A percentile compares a stretch with the other conserved stretches of the same genome.
phyloP scores from a whole-genome alignment of 2,329 filamentous ascomycete species.

The Colletotrichum zoysiae region DNA sequence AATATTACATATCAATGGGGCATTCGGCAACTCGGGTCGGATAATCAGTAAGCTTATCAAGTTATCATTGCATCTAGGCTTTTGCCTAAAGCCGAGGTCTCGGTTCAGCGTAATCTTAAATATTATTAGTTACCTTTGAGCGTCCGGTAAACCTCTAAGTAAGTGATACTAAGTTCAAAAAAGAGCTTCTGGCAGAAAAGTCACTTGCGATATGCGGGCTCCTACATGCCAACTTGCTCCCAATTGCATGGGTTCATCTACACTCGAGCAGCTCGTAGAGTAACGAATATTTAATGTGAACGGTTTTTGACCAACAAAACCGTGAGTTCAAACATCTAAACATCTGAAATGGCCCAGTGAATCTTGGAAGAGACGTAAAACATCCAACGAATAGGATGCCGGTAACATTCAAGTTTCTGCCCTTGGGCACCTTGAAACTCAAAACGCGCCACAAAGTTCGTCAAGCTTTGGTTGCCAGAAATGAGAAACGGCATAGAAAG shows the following conservation, averaged over 20 bases:
- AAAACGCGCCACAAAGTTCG: too few species aligned
- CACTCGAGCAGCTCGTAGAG: background rate
- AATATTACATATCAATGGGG: too few species aligned
- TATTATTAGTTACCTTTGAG: background rate
- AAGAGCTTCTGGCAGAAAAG: background rate
- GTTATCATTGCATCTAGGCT: background rate
- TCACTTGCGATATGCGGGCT: background rate
- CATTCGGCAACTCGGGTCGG: background rate
- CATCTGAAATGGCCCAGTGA: background rate
- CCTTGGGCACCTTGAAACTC: too few species aligned
- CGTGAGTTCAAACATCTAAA: background rate
- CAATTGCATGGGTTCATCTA: background rate
- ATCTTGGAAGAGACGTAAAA: too few species aligned
- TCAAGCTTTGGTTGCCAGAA: too few species aligned
- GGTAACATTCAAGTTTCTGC: too few species aligned
- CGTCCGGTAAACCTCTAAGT: too few species aligned
- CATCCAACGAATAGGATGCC: too few species aligned
- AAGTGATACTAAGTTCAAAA: background rate
- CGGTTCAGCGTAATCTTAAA: background rate
- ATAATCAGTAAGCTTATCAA: background rate
- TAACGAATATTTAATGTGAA: background rate
- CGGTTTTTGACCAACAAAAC: background rate
- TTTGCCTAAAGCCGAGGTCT: too few species aligned
- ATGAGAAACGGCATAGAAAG: too few species aligned
- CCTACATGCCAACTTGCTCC: background rate